Conservation (phyloP, 768 basidiomycete genomes). For the Royoungia palumana region DNA sequence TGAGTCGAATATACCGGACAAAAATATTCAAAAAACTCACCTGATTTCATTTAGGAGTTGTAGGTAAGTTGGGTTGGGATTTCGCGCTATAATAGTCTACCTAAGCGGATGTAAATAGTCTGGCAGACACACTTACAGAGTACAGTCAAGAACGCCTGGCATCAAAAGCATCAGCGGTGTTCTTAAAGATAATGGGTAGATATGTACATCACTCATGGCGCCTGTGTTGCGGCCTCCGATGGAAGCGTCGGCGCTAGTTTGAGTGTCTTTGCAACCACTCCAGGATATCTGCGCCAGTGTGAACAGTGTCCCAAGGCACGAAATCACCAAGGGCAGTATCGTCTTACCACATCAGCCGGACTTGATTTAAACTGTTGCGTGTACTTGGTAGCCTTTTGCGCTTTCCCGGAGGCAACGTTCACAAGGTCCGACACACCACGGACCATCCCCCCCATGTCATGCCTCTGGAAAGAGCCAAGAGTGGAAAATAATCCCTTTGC, state of each 20-base stretch:
- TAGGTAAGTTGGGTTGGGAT: constrained; percentile 50
- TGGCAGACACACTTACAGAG: constrained; percentile 38
- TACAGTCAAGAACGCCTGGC: constrained; percentile 54
- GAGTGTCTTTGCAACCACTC: constrained; percentile 77
- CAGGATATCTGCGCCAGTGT: constrained; percentile 60
- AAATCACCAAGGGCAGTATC: neutral
- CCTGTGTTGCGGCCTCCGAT: constrained; percentile 67
- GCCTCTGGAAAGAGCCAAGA: constrained; percentile 68
- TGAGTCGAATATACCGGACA: neutral
- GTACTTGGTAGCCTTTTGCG: constrained; percentile 59
- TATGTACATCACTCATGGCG: constrained; percentile 74
- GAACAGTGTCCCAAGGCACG: neutral
- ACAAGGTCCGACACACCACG: constrained; percentile 69
- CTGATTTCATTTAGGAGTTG: constrained; percentile 46
- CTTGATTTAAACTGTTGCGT: constrained; percentile 67
- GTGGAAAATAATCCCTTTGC: constrained; percentile 84
- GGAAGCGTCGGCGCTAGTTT: constrained; percentile 76
- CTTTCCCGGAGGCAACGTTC: constrained; percentile 67
- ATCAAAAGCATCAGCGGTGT: neutral
- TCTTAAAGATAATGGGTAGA: neutral
- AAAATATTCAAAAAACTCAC: constrained; percentile 23
- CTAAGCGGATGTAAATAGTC: neutral
- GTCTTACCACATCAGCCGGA: constrained; percentile 79
- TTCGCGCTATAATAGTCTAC: constrained; percentile 31
- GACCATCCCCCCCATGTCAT: constrained; percentile 79